A percentile compares a stretch with the other conserved stretches of the same genome.
These are phyloP conservation scores for Fusarium sp. DNA, from an alignment of 2,329 filamentous ascomycete species.

Conservation along the genomic window DNA sequence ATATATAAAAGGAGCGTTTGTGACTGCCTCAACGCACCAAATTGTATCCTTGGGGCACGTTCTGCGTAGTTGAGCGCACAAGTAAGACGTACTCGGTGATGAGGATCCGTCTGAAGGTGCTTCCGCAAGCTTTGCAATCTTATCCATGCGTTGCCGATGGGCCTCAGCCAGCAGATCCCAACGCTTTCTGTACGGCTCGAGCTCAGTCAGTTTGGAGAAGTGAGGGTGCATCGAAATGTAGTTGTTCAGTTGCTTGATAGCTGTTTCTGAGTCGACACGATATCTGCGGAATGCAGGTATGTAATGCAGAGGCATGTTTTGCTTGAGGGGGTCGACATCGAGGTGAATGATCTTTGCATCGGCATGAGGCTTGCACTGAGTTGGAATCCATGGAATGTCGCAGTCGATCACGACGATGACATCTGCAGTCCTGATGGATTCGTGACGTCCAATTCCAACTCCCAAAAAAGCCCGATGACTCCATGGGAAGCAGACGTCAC, in stretches of 20 bases:
- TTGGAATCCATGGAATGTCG: slow-evolving; percentile 92
- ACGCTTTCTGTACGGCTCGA: not conserved
- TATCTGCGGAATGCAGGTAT: slow-evolving; percentile 73
- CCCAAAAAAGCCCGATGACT: slow-evolving; percentile 75
- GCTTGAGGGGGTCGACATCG: slow-evolving; percentile 74
- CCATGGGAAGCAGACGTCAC: slow-evolving; percentile 82
- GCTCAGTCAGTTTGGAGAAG: not conserved
- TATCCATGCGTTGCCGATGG: not conserved
- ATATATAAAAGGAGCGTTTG: slow-evolving; percentile 71
- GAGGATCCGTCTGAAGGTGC: not conserved
- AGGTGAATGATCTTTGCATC: slow-evolving; percentile 70
- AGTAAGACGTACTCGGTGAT: not conserved
- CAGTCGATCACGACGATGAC: slow-evolving; percentile 87
- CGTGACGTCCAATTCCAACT: slow-evolving; percentile 78
- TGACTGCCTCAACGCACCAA: slow-evolving; percentile 80
- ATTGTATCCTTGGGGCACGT: slow-evolving; percentile 64
- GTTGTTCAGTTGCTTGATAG: slow-evolving; percentile 58
- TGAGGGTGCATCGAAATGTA: not conserved
- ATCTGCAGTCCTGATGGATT: slow-evolving; percentile 79
- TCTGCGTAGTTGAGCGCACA: not conserved
- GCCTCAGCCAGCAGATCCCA: slow-evolving; percentile 4
- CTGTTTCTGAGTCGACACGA: slow-evolving; percentile 71
- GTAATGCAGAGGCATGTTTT: slow-evolving; percentile 79
- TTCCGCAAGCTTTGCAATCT: not conserved
- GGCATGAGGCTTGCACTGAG: slow-evolving; percentile 67